Evolutionary conservation across 2,329 filamentous ascomycete genomes (phyloP).

Genomic region (Coleophoma eucalyptorum): DNA sequence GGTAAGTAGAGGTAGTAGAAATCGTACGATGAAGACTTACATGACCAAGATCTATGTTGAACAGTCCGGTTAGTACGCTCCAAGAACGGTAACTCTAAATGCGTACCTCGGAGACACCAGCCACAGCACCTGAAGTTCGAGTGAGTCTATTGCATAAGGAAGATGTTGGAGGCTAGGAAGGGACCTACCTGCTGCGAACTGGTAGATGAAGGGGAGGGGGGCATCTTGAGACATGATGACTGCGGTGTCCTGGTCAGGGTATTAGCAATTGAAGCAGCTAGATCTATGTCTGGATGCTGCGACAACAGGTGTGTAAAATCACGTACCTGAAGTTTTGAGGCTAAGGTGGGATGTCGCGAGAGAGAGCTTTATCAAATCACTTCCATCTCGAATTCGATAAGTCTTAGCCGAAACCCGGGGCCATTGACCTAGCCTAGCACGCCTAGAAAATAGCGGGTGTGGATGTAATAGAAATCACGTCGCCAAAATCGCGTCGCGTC

Average conservation of each 20-base stretch:
- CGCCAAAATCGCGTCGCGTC: not conserved
- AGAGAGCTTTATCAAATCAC: not conserved
- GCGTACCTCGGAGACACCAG: slow-evolving; percentile 93
- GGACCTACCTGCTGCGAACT: slow-evolving; percentile 81
- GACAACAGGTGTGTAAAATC: not conserved
- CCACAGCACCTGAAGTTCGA: slow-evolving; percentile 68
- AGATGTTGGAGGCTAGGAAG: not conserved
- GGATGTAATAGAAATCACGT: not conserved
- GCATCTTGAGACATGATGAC: slow-evolving; percentile 62
- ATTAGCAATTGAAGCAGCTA: not conserved
- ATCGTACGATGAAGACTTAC: slow-evolving; percentile 43
- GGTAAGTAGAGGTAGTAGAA: slow-evolving; percentile 11
- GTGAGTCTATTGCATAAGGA: slow-evolving; percentile 4
- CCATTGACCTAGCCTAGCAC: too few species aligned
- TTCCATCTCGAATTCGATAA: too few species aligned
- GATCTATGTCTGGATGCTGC: not conserved
- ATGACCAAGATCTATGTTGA: slow-evolving; percentile 75
- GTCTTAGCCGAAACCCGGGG: too few species aligned
- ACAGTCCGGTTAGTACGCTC: slow-evolving; percentile 14
- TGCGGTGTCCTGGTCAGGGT: slow-evolving; percentile 3
- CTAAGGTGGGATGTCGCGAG: not conserved
- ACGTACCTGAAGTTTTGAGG: not conserved
- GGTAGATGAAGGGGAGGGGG: slow-evolving; percentile 88
- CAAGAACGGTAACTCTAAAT: not conserved
- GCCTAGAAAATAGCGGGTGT: not conserved